phyloP scores from a whole-genome alignment of 192 early-diverging fungal species.

The Kappamyces sp. region DNA sequence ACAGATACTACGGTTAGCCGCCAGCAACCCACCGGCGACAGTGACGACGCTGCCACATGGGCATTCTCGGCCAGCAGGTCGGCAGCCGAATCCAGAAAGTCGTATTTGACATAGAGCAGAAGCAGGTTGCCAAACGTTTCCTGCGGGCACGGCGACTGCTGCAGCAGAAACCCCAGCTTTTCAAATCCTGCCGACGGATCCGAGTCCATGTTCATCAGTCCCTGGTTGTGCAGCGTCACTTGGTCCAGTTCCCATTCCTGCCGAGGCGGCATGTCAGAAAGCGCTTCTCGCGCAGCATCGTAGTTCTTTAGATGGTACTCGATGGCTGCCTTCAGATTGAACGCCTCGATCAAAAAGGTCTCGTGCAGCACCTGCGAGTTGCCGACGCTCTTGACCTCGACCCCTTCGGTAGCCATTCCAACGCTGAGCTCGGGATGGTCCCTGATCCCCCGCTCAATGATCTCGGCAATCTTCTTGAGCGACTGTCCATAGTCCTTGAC shows the following conservation, averaged over 20 bases:
- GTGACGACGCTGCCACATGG: constrained; percentile 16
- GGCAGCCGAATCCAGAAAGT: constrained; percentile 51
- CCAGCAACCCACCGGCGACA: constrained; percentile 29
- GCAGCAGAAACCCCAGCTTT: constrained; percentile 54
- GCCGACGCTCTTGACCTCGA: constrained; percentile 56
- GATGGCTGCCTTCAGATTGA: constrained; percentile 62
- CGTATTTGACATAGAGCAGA: constrained; percentile 55
- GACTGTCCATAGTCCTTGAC: constrained; percentile 51
- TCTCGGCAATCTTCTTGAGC: constrained; percentile 55
- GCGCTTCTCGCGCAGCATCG: constrained; percentile 56
- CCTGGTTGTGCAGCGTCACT: constrained; percentile 59
- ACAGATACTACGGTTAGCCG: constrained; percentile 35
- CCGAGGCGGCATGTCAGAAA: constrained; percentile 62
- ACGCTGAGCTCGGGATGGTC: constrained; percentile 61
- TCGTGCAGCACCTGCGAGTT: constrained; percentile 57
- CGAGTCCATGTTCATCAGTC: constrained; percentile 57
- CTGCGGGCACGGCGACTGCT: constrained; percentile 48
- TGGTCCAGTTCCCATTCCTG: constrained; percentile 55
- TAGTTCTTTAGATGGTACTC: constrained; percentile 58
- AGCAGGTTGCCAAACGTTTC: constrained; percentile 59
- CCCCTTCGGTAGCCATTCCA: constrained; percentile 61
- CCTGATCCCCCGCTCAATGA: constrained; percentile 54
- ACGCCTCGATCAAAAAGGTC: constrained; percentile 55
- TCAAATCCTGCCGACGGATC: constrained; percentile 56
- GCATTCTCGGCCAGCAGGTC: constrained; percentile 54